Evolutionary conservation across 2,329 filamentous ascomycete genomes (phyloP).

Genomic region (Trichoderma atrobrunneum): DNA sequence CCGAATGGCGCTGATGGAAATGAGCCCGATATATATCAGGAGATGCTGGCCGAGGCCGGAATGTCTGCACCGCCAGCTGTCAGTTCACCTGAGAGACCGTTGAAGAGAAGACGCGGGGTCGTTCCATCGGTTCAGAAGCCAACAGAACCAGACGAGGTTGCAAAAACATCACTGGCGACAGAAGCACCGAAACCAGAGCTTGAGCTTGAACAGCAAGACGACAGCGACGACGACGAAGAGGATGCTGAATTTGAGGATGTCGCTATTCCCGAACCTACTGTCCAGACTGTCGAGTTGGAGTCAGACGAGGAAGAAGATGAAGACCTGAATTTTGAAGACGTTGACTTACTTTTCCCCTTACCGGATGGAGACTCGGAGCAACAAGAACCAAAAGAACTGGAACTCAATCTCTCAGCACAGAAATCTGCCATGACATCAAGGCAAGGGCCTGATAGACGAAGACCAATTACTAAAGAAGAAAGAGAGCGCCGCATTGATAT

Average conservation of each 20-base stretch:
- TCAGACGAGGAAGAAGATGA: conserved; percentile 45
- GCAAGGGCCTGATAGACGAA: conserved; percentile 42
- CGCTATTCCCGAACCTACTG: conserved; percentile 43
- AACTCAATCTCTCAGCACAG: conserved; percentile 53
- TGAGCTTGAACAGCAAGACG: conserved; percentile 8
- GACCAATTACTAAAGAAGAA: conserved; percentile 53
- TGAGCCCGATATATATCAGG: conserved; percentile 44
- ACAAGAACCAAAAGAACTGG: conserved; percentile 39
- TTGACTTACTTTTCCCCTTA: conserved; percentile 41
- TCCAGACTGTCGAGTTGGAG: conserved; percentile 51
- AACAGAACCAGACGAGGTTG: background rate
- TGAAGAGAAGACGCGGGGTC: conserved; percentile 38
- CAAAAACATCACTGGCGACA: background rate
- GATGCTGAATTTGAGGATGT: conserved; percentile 53
- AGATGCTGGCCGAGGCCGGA: conserved; percentile 52
- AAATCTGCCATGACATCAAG: conserved; percentile 34
- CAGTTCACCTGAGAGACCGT: conserved; percentile 38
- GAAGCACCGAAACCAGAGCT: background rate
- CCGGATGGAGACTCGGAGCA: conserved; percentile 24
- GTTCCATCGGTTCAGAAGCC: conserved; percentile 8
- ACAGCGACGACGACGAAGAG: conserved; percentile 39
- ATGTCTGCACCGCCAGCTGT: conserved; percentile 29
- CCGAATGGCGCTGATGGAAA: conserved; percentile 22
- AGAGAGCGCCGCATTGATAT: conserved; percentile 62
- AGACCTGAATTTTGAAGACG: conserved; percentile 48